These are phyloP conservation scores for Quercus rubra DNA, from an alignment of 306 rosid genomes.

Conservation along the genomic window DNA sequence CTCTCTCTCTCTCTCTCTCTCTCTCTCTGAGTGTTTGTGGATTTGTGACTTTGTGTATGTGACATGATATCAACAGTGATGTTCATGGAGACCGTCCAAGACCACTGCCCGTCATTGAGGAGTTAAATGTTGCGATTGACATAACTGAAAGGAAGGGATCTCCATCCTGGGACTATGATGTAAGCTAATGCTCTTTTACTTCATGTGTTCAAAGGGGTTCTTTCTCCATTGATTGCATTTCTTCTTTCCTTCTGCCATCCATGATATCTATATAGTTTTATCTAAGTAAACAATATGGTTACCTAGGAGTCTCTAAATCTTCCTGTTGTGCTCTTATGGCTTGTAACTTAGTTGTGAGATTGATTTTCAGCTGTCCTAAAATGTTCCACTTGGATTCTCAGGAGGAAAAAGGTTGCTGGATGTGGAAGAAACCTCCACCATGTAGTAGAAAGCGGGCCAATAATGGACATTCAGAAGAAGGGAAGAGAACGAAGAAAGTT, in stretches of 20 bases:
- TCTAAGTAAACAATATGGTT: not conserved
- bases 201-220: not conserved
- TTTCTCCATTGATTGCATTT: not conserved
- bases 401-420: constrained; percentile 54
- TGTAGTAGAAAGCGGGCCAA: constrained; percentile 27
- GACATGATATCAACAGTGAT: constrained; percentile 38
- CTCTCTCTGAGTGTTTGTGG: not conserved
- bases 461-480: constrained; percentile 8
- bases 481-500: constrained; percentile 4
- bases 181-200: constrained; percentile 22
- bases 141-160: constrained; percentile 43
- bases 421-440: constrained; percentile 69
- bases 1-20: not conserved
- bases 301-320: not conserved
- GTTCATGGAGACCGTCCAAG: constrained; percentile 63
- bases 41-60: not conserved
- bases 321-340: not conserved
- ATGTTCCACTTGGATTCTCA: not conserved
- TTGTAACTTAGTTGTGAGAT: not conserved
- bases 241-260: not conserved
- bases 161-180: constrained; percentile 77
- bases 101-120: constrained; percentile 44
- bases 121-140: constrained; percentile 46
- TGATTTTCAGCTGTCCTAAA: not conserved
- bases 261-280: not conserved